Base-by-base conservation (phyloP, 345 rosid genomes). In the Kernera saxatilis region DNA sequence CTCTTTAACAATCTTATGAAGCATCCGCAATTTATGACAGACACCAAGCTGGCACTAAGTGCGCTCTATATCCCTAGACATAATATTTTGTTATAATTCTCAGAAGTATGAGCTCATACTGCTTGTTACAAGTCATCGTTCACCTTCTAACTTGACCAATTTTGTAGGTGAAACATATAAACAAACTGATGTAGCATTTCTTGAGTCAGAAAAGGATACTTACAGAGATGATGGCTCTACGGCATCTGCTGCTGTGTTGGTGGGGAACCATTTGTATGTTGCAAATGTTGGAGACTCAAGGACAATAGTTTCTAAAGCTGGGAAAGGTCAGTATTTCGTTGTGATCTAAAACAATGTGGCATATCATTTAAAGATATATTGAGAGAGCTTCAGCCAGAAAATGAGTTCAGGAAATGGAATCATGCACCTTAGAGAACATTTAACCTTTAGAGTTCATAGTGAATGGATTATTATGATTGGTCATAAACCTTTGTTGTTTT, bases 281-380 rank as follows among this genome's bases (percentile, higher is more conserved):
- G 99, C 99, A 48, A 95, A 92, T 74, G 99, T 95, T 72, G 99
- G 99, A 83, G 98, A 95, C 75, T 95, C 99, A 8, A 84, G 99
- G 60, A 86, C 99, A 27, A 86, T 95, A 57, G 81, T 92, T 80
- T 92, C 97, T 43, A 95, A 86, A 74, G 86, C 91, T 75, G 98
- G 98, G 50, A 84, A 87, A 84, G 99, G 99, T 94, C 46, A 64
- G 72, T 64, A 3, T 9, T 37, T 46, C 1, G 21, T 46, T 9
- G 5, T 39, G 55, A 53, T 76, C 60, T 37, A 54, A 69, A n/a
- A 70, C 7, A 53, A 10, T 61, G 32, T 45, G 56, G 11, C 43
- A 35, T 61, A 35, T 67, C 44, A 9, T 59, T n/a, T 33, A 11
- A 43, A 4, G 12, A 61, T 4, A 55, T 35, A 17, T 14, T 17